A percentile compares a stretch with the other conserved stretches of the same genome.
Conservation (phyloP, 164 flowering plant genomes). For the Vitis vinifera region DNA sequence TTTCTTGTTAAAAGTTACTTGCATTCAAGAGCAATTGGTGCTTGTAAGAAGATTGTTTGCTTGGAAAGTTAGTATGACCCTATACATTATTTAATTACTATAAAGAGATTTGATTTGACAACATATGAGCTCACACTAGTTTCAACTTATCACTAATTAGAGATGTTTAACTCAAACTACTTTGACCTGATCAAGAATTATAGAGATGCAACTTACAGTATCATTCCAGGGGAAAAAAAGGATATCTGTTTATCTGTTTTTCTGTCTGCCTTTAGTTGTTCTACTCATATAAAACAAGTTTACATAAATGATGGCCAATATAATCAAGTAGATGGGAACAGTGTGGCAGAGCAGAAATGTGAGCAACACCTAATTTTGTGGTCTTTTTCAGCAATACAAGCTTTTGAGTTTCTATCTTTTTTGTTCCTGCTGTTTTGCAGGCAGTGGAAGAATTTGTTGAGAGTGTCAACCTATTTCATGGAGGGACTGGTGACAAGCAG, state of each 20-base stretch:
- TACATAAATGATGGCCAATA: neutral
- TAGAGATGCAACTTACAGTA: too few relatives aligned
- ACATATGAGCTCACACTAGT: too few relatives aligned
- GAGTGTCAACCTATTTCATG: conserved; percentile 77
- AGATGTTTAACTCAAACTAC: too few relatives aligned
- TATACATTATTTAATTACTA: too few relatives aligned
- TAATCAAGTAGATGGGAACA: neutral
- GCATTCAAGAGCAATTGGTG: conserved; percentile 18
- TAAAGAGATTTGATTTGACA: too few relatives aligned
- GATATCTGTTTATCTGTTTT: conserved; percentile 11
- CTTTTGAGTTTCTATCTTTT: neutral
- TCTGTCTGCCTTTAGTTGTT: too few relatives aligned
- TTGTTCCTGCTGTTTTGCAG: conserved; percentile 30
- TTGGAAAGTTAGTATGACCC: too few relatives aligned
- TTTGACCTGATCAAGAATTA: too few relatives aligned
- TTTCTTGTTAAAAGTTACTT: conserved; percentile 9
- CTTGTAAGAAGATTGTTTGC: too few relatives aligned
- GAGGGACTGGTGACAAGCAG: conserved; percentile 87
- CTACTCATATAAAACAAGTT: too few relatives aligned
- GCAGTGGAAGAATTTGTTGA: conserved; percentile 90
- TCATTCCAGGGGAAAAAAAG: too few relatives aligned
- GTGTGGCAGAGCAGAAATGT: neutral
- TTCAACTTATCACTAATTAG: too few relatives aligned
- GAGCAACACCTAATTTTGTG: neutral
- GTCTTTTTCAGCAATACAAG: neutral